Conservation (phyloP, 2,329 filamentous ascomycete genomes). For the Fusarium sp. region DNA sequence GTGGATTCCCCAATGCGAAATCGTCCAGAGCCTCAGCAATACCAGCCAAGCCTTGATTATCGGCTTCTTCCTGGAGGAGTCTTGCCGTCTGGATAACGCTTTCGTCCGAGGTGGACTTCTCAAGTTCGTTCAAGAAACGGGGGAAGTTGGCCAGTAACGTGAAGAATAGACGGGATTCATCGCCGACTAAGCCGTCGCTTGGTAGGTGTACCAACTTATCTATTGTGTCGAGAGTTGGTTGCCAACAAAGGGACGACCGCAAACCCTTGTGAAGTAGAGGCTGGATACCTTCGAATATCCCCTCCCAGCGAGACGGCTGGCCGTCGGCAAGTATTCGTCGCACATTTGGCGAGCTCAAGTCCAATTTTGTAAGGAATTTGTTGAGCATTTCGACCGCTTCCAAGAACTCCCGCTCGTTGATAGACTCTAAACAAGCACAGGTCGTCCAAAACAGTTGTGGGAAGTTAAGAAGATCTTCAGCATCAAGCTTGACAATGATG, state of each 20-base stretch:
- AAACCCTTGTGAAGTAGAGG: conserved; percentile 90
- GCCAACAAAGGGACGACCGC: conserved; percentile 84
- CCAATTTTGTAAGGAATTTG: conserved; percentile 83
- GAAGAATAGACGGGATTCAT: conserved; percentile 84
- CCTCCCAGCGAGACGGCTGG: conserved; percentile 88
- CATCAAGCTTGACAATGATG: conserved; percentile 85
- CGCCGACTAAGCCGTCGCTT: conserved; percentile 82
- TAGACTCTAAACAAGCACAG: conserved; percentile 94
- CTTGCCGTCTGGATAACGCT: conserved; percentile 71
- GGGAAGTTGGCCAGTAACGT: conserved; percentile 92
- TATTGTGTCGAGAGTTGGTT: conserved; percentile 79
- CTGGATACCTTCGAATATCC: conserved; percentile 86
- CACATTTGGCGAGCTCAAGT: conserved; percentile 76
- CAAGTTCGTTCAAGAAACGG: conserved; percentile 82
- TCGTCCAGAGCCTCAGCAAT: conserved; percentile 76
- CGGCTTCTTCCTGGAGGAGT: conserved; percentile 76
- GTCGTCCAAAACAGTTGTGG: conserved; percentile 98
- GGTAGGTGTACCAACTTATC: conserved; percentile 83
- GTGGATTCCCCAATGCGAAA: conserved; percentile 74
- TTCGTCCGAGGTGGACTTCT: conserved; percentile 67
- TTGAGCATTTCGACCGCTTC: conserved; percentile 93
- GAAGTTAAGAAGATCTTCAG: conserved; percentile 83
- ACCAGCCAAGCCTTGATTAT: conserved; percentile 73
- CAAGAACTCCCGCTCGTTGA: conserved; percentile 94
- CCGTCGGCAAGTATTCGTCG: conserved; percentile 78